Percentiles rank a stretch among this genome's conserved stretches.
Conservation (phyloP, 1,139 yeast species). For the Saccharomyces hybrid region DNA sequence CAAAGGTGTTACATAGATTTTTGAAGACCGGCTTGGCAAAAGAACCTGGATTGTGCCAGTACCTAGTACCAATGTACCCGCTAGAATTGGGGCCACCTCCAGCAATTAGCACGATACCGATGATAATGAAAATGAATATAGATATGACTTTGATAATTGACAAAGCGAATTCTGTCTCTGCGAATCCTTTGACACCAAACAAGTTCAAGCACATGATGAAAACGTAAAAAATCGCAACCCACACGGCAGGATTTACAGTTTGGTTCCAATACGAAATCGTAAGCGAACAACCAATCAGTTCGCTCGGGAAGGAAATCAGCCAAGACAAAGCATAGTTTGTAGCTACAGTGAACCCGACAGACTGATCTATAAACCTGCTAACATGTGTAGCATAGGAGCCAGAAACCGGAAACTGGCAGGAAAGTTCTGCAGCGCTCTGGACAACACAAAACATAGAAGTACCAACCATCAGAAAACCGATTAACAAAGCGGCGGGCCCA, state of each 20-base stretch:
- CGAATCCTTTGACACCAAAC: conserved; percentile 58
- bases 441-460: conserved; percentile 59
- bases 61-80: conserved; percentile 51
- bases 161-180: conserved; percentile 59
- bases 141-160: conserved; percentile 55
- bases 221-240: conserved; percentile 53
- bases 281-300: conserved; percentile 64
- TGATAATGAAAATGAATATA: conserved; percentile 55
- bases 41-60: conserved; percentile 62
- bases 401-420: conserved; percentile 59
- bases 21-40: conserved; percentile 41
- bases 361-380: conserved; percentile 57
- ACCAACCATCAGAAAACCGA: conserved; percentile 48
- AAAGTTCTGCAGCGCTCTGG: conserved; percentile 62
- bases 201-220: conserved; percentile 49
- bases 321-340: conserved; percentile 67
- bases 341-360: conserved; percentile 71
- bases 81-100: conserved; percentile 55
- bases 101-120: conserved; percentile 58
- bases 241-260: conserved; percentile 19
- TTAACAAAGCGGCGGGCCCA: conserved; percentile 56
- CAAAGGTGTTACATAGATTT: conserved; percentile 44
- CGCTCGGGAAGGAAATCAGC: conserved; percentile 63
- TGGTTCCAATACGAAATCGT: conserved; percentile 56
- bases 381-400: conserved; percentile 68